Conservation (phyloP, 768 basidiomycete species). For the Serendipita sp. region DNA sequence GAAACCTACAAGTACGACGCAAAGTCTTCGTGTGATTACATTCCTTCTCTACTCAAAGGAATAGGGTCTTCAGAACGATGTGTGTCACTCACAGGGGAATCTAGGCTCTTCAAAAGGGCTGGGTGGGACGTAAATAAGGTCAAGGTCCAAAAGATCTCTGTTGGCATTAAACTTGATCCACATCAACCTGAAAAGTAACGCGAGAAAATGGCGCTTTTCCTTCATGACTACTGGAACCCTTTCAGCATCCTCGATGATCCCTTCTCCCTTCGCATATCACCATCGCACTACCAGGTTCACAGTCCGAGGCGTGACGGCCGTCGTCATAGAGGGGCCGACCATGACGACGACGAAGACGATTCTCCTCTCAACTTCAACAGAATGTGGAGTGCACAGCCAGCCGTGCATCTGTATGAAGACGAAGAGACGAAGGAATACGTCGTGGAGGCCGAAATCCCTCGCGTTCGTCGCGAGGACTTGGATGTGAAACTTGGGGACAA, state of each 20-base stretch:
- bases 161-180: no score
- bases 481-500: conserved; percentile 54
- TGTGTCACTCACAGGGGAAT: no score
- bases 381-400: conserved; percentile 25
- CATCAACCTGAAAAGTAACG: no score
- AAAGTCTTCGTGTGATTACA: no score
- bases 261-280: conserved; percentile 25
- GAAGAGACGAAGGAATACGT: conserved; percentile 36
- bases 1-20: no score
- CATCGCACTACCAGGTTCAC: conserved; percentile 3
- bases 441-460: conserved; percentile 64
- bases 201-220: no score
- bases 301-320: no score
- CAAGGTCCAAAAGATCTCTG: no score
- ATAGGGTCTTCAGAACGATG: no score
- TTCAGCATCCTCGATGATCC: conserved; percentile 69
- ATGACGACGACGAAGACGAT: conserved; percentile 19
- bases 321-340: conserved; percentile 10
- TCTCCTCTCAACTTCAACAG: not conserved
- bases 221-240: conserved; percentile 37
- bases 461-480: conserved; percentile 62
- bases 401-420: conserved; percentile 54
- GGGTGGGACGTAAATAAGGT: no score
- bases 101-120: no score
- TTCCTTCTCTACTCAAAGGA: no score